Evolutionary conservation across 768 basidiomycete species (phyloP).

Genomic region (Mycena albidolilacea): DNA sequence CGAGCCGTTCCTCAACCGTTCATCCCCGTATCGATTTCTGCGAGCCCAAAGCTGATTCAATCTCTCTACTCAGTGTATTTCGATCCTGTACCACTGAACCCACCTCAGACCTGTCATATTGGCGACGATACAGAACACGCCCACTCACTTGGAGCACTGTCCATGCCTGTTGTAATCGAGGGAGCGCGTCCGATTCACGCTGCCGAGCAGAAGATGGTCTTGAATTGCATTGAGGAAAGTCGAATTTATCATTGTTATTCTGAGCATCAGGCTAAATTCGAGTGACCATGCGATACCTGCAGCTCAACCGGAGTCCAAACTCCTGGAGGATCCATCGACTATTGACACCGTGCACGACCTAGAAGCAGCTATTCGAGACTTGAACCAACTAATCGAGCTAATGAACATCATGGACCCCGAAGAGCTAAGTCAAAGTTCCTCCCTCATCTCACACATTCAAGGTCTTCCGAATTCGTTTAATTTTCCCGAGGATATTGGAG

Average conservation of each 20-base stretch:
- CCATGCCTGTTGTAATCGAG: neutral
- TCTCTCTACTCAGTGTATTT: neutral
- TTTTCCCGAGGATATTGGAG: neutral
- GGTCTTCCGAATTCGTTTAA: neutral
- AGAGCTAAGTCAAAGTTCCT: constrained; percentile 15
- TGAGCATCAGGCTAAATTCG: neutral
- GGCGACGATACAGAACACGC: neutral
- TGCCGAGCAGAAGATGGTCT: neutral
- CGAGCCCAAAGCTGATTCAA: neutral
- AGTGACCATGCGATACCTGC: neutral
- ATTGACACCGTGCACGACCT: neutral
- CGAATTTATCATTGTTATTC: neutral
- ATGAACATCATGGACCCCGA: neutral
- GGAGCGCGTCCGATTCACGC: neutral
- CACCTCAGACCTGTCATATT: neutral
- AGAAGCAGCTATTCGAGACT: neutral
- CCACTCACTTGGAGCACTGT: neutral
- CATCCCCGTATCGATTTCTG: neutral
- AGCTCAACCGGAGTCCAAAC: neutral
- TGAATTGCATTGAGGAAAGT: neutral
- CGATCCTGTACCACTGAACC: neutral
- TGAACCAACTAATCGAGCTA: neutral
- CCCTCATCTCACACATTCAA: neutral
- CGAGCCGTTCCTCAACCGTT: neutral
- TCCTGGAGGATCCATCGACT: neutral